These are phyloP conservation scores for Echinochloa phyllopogon DNA, from an alignment of 176 grass and related monocot species.

Conservation along the genomic window DNA sequence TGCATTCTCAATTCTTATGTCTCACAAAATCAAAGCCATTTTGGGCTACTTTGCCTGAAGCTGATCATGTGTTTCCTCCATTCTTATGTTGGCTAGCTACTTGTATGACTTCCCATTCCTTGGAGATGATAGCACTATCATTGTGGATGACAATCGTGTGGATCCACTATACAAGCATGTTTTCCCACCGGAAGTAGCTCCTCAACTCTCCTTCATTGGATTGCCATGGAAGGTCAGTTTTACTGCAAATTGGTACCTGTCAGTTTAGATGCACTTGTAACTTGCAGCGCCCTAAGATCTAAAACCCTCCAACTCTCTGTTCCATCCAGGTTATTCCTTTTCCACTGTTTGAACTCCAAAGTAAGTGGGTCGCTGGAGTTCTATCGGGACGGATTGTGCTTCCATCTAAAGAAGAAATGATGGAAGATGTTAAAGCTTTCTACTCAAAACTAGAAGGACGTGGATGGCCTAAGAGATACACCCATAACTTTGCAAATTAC, in stretches of 20 bases:
- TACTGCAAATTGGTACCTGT: conserved; percentile 17
- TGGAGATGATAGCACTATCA: conserved; percentile 52
- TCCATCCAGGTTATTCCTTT: conserved; percentile 69
- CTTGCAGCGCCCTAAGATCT: background rate
- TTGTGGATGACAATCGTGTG: conserved; percentile 73
- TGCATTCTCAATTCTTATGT: background rate
- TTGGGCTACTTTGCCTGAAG: conserved; percentile 4
- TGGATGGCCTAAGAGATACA: conserved; percentile 92
- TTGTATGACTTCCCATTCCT: conserved; percentile 76
- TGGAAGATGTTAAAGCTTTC: conserved; percentile 64
- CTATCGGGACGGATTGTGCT: conserved; percentile 67
- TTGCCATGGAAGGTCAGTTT: conserved; percentile 57
- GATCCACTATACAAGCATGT: conserved; percentile 80
- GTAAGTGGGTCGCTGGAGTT: conserved; percentile 85
- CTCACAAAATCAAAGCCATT: background rate
- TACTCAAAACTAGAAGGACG: conserved; percentile 44
- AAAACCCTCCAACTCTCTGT: background rate
- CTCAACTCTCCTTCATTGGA: conserved; percentile 68
- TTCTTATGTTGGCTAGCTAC: conserved; percentile 57
- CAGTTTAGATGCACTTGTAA: background rate
- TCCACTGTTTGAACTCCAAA: conserved; percentile 85
- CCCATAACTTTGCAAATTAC: conserved; percentile 63
- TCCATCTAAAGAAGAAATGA: conserved; percentile 72
- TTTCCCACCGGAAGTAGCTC: conserved; percentile 60
- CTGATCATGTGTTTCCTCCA: conserved; percentile 20